Conservation (phyloP, 306 rosid genomes). For the Leucaena leucocephala region DNA sequence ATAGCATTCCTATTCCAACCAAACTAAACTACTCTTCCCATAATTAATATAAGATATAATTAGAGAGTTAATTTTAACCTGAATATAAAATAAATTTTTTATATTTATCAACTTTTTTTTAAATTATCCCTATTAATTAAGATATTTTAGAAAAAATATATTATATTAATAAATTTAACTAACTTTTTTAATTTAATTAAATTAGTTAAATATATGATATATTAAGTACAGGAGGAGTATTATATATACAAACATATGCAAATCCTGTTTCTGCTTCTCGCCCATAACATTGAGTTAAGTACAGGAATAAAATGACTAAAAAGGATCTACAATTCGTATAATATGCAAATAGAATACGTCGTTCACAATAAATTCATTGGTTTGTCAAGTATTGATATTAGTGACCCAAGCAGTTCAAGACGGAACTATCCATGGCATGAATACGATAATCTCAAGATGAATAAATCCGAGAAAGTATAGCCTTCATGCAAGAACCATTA, state of each 20-base stretch:
- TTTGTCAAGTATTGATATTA: background rate
- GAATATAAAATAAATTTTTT: too few species aligned
- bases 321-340: background rate
- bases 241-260: background rate
- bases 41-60: too few species aligned
- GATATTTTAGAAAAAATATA: too few species aligned
- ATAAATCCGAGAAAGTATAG: background rate
- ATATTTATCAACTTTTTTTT: too few species aligned
- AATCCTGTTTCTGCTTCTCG: background rate
- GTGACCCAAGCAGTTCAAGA: background rate
- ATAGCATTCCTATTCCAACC: slow-evolving; percentile 2
- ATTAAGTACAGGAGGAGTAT: too few species aligned
- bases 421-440: background rate
- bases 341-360: background rate
- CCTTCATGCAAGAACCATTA: background rate
- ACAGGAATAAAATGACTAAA: background rate
- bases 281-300: background rate
- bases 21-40: background rate
- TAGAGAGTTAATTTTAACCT: too few species aligned
- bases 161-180: too few species aligned
- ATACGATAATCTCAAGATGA: background rate
- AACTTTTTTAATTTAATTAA: too few species aligned
- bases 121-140: too few species aligned
- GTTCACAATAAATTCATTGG: background rate
- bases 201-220: too few species aligned